These are phyloP conservation scores for Plasmodium chabaudi DNA, from an alignment of 169 alveolate species.

Conservation along the genomic window DNA sequence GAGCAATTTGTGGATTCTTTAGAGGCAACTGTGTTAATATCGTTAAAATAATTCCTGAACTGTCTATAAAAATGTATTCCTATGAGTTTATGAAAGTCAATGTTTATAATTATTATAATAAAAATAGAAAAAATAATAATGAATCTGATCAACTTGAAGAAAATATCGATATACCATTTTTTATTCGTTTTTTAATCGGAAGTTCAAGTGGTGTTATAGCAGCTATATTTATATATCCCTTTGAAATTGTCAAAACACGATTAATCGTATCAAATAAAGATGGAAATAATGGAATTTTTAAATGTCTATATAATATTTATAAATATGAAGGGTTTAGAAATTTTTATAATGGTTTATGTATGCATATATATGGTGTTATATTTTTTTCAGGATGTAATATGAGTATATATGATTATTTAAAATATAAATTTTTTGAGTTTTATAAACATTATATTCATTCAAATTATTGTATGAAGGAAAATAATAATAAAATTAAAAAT, in stretches of 20 bases:
- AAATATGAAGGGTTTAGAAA: slow-evolving; percentile 36
- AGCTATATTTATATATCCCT: slow-evolving; percentile 48
- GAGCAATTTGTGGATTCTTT: slow-evolving; percentile 56
- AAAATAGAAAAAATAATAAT: background rate
- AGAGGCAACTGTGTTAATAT: slow-evolving; percentile 69
- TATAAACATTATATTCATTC: slow-evolving; percentile 63
- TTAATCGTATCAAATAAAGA: slow-evolving; percentile 60
- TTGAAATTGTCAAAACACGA: slow-evolving; percentile 67
- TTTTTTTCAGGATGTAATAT: slow-evolving; percentile 65
- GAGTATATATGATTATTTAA: slow-evolving; percentile 73
- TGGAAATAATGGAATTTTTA: slow-evolving; percentile 32
- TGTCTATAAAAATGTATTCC: slow-evolving; percentile 70
- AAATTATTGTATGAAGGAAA: slow-evolving; percentile 21
- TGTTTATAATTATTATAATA: slow-evolving; percentile 54
- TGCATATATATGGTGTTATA: slow-evolving; percentile 63
- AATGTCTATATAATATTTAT: slow-evolving; percentile 52
- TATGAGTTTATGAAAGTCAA: slow-evolving; percentile 58
- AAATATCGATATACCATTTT: slow-evolving; percentile 44
- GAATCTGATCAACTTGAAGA: background rate
- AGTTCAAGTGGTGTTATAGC: slow-evolving; percentile 76
- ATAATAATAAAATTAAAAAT: background rate
- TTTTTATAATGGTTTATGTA: slow-evolving; percentile 52
- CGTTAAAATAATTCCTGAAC: slow-evolving; percentile 62
- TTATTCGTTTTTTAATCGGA: slow-evolving; percentile 64
- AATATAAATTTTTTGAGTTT: slow-evolving; percentile 43